Conservation (phyloP, 2,329 filamentous ascomycete species). For the Ilyonectria robusta region DNA sequence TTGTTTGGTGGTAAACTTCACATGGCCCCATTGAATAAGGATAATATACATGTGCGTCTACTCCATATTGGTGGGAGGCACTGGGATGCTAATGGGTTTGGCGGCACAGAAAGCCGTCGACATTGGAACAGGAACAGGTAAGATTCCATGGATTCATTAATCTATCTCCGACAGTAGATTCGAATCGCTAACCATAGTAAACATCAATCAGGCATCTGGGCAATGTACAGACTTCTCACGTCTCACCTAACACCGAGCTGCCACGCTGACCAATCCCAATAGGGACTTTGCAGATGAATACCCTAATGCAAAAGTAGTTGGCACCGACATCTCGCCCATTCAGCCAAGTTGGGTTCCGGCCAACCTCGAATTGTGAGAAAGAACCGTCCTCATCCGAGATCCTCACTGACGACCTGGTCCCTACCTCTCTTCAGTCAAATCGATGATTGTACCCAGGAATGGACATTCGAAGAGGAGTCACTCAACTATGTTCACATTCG, state of each 20-base stretch:
- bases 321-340: constrained; percentile 69
- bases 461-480: constrained; percentile 45
- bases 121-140: constrained; percentile 26
- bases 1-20: not conserved
- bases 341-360: constrained; percentile 65
- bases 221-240: constrained; percentile 53
- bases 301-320: constrained; percentile 60
- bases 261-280: not conserved
- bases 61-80: rapidly evolving
- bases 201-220: constrained; percentile 56
- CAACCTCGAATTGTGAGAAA: constrained; percentile 57
- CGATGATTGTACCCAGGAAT: constrained; percentile 49
- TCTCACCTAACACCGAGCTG: not conserved
- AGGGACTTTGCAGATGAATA: constrained; percentile 64
- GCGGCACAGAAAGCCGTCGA: constrained; percentile 6
- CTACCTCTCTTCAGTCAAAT: constrained; percentile 6
- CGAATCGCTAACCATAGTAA: not conserved
- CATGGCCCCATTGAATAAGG: constrained; percentile 4
- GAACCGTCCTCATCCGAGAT: not conserved
- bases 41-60: constrained; percentile 12
- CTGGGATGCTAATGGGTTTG: not conserved
- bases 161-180: not conserved
- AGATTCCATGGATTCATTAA: not conserved
- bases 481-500: constrained; percentile 74
- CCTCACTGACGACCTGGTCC: not conserved